Conservation (phyloP, 23 red algal genomes). For the Gracilaria vermiculophylla region DNA sequence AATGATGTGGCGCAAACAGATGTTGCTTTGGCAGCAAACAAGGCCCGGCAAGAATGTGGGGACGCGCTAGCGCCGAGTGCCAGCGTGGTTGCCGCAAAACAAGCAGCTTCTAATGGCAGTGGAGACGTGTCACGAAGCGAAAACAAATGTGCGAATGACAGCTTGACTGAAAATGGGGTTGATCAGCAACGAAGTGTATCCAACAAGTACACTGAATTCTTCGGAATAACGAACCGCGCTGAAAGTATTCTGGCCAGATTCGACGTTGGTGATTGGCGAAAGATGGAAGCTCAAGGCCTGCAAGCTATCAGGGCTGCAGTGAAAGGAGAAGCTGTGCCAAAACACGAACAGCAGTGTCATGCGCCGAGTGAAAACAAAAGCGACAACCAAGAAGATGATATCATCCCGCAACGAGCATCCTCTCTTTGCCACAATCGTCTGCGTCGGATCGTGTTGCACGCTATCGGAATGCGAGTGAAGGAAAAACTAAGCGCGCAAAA, state of each 20-base stretch:
- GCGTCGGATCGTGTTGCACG: conserved; percentile 36
- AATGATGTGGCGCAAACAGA: no score
- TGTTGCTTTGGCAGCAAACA: no score
- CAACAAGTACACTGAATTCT: background rate
- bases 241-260: background rate
- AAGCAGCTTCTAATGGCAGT: background rate
- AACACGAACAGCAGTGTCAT: background rate
- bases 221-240: background rate
- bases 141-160: background rate
- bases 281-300: background rate
- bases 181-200: background rate
- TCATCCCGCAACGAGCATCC: background rate
- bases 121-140: no score
- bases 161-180: background rate
- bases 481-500: background rate
- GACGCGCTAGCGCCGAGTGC: background rate
- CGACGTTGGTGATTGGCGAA: background rate
- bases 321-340: background rate
- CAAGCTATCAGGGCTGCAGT: background rate
- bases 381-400: background rate
- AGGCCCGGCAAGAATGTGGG: no score
- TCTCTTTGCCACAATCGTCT: conserved; percentile 43
- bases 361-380: background rate
- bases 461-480: background rate
- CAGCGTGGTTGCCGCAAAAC: background rate